Conservation (phyloP, 148 eudicot genomes). For the Pharnaceum exiguum region DNA sequence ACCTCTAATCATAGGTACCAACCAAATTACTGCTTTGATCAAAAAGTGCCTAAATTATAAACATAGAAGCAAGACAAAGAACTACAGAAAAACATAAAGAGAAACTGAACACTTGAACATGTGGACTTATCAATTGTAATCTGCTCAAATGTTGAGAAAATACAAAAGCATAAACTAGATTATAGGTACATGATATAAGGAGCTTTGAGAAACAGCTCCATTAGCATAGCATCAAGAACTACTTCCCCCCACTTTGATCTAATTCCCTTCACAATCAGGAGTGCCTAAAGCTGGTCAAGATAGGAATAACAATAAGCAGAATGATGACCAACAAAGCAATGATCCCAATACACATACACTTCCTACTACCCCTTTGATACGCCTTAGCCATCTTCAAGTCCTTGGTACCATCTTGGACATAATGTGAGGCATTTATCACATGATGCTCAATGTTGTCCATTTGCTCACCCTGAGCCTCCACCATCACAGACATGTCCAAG, state of each 20-base stretch:
- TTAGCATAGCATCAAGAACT: background rate
- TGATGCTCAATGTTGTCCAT: conserved; percentile 93
- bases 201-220: conserved; percentile 27
- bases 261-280: conserved; percentile 27
- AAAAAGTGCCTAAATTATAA: too few relatives aligned
- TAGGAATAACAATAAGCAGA: conserved; percentile 53
- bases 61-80: too few relatives aligned
- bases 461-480: conserved; percentile 86
- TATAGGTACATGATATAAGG: too few relatives aligned
- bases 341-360: conserved; percentile 69
- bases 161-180: too few relatives aligned
- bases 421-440: conserved; percentile 66
- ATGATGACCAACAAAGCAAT: conserved; percentile 54
- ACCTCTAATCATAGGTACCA: too few relatives aligned
- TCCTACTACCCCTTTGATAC: conserved; percentile 66
- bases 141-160: too few relatives aligned
- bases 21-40: too few relatives aligned
- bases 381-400: conserved; percentile 66
- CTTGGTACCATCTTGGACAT: conserved; percentile 58
- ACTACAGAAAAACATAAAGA: too few relatives aligned
- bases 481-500: conserved; percentile 95
- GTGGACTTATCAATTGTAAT: too few relatives aligned
- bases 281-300: conserved; percentile 52
- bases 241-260: background rate
- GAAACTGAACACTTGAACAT: too few relatives aligned